phyloP scores from a whole-genome alignment of 306 rosid species.

The Vigna reflexopilosa region DNA sequence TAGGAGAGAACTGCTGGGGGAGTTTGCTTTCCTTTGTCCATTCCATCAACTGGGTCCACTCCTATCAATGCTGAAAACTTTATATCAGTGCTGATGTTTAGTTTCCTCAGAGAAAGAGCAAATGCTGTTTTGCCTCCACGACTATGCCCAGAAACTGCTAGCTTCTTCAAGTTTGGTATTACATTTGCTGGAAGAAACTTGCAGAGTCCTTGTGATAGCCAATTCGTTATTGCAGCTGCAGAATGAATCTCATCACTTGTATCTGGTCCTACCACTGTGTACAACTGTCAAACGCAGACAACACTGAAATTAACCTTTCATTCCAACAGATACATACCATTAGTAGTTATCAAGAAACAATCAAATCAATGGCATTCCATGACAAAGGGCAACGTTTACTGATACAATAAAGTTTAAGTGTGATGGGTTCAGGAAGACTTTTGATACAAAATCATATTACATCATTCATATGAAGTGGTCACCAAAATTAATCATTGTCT shows the following conservation, averaged over 20 bases:
- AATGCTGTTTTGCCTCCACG: slow-evolving; percentile 90
- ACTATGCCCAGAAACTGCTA: slow-evolving; percentile 83
- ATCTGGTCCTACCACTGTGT: slow-evolving; percentile 70
- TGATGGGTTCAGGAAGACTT: no score
- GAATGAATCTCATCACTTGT: slow-evolving; percentile 65
- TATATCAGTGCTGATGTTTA: slow-evolving; percentile 47
- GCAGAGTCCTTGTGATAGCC: slow-evolving; percentile 71
- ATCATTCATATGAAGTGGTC: no score
- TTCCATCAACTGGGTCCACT: slow-evolving; percentile 93
- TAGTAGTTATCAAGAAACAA: background rate
- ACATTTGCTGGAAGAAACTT: slow-evolving; percentile 60
- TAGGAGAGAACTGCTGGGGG: slow-evolving; percentile 84
- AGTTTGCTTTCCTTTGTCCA: slow-evolving; percentile 74
- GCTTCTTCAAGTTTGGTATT: slow-evolving; percentile 56
- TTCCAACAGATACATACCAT: background rate
- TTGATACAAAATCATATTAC: no score
- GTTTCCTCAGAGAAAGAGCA: slow-evolving; percentile 66
- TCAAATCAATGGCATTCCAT: background rate
- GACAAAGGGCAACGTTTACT: background rate
- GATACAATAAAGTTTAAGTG: background rate
- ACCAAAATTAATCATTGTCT: no score
- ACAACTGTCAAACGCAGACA: slow-evolving; percentile 60
- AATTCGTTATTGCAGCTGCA: slow-evolving; percentile 66
- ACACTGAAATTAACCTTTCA: background rate
- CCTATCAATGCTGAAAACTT: slow-evolving; percentile 81